These are phyloP conservation scores for Globisporangium echinulatum DNA, from an alignment of 352 stramenopile species.

Conservation along the genomic window DNA sequence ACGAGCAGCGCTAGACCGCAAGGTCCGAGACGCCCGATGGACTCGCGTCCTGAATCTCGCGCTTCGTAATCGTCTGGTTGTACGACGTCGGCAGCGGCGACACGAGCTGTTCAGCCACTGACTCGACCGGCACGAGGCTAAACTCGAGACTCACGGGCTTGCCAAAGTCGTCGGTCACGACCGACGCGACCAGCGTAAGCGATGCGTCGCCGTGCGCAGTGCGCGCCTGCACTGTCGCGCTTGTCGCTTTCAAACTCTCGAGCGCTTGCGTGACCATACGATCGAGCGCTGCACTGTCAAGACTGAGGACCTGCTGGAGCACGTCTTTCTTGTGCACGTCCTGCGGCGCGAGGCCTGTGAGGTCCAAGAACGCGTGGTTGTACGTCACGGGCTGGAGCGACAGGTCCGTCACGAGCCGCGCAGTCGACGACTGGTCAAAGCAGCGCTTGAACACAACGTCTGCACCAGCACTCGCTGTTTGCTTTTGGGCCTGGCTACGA, in stretches of 20 bases:
- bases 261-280: slow-evolving; percentile 33
- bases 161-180: slow-evolving; percentile 52
- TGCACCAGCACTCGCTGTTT: slow-evolving; percentile 12
- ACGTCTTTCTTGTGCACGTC: slow-evolving; percentile 25
- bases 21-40: slow-evolving; percentile 49
- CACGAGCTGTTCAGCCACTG: slow-evolving; percentile 24
- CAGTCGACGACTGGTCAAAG: slow-evolving; percentile 61
- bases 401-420: slow-evolving; percentile 43
- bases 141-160: slow-evolving; percentile 49
- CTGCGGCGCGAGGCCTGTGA: slow-evolving; percentile 37
- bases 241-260: slow-evolving; percentile 34
- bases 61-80: slow-evolving; percentile 17
- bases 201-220: slow-evolving; percentile 32
- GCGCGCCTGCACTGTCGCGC: slow-evolving; percentile 45
- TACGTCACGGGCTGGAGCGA: slow-evolving; percentile 44
- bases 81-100: slow-evolving; percentile 9
- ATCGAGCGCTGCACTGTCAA: slow-evolving; percentile 46
- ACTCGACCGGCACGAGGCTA: slow-evolving; percentile 58
- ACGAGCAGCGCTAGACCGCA: slow-evolving; percentile 19
- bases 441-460: slow-evolving; percentile 52
- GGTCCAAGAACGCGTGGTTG: slow-evolving; percentile 49
- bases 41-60: slow-evolving; percentile 43
- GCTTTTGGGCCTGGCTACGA: slow-evolving; percentile 16
- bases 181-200: slow-evolving; percentile 50
- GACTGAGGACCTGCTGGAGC: slow-evolving; percentile 37